Evolutionary conservation across 129 eudicot species (phyloP), one percentile per base, ranked within the genome.

Genomic region (Flaveria robusta): DNA sequence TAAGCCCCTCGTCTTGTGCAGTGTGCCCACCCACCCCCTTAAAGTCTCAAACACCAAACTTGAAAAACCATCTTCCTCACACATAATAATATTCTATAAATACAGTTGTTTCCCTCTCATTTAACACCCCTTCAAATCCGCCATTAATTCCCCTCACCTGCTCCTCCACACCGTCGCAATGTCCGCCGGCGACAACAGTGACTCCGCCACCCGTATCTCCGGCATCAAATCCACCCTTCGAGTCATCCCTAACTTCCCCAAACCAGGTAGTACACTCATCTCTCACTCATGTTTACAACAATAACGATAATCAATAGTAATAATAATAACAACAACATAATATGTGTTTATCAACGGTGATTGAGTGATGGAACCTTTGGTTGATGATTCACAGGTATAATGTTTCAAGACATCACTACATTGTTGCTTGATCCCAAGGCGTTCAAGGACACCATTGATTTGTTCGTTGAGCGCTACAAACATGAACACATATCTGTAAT

Each of bases 331-430:
- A 4, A 4, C 5, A 4, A 4, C 5, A 27, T 27, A 2, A 27
- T 27, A 34, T 34, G 39, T 34, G 39, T 34, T 34, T 34, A 34
- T 34, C 39, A 34, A 5, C 7, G 39, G 39, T 34, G 39, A 5
- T 34, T 34, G n/a, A 23, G 54, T 68, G 68, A 55, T 26, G 59
- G 20, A 77, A 18, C 22, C 10, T 64, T 52, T 15, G 19, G 59
- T 49, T 77, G 23, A 43, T 64, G 56, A 51, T 74, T 69, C 1
- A 68, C 83, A 92, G 97, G 97, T 67, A 92, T 92, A 58, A 89
- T 89, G 97, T 92, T 92, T 78, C 97, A 92, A 84, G 97, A 92
- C 60, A 90, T 92, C 27, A 92, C 96, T 9, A 89, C 96, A 54
- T 86, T 92, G 83, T 74, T 92, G 60, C 93, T 89, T 19, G 90